Evolutionary conservation across 805 yeast genomes (phyloP).

Genomic region (Saturnispora zaruensis): DNA sequence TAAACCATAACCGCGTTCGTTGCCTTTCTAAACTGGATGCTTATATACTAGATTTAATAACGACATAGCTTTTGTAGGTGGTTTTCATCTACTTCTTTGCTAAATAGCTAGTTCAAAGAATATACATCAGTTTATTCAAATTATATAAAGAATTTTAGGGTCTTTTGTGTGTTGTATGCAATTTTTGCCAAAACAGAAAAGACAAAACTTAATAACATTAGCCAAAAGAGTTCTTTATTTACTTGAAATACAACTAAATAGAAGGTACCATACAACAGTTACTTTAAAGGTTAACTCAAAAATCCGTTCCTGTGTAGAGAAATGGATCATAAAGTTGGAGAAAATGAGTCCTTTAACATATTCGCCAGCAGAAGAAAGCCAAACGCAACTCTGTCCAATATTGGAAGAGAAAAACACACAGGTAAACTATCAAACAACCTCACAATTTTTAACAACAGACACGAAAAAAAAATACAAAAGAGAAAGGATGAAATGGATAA

Average conservation of each 20-base stretch:
- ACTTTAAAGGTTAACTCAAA: background rate
- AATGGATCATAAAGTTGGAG: constrained; percentile 1
- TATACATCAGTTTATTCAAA: background rate
- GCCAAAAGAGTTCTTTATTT: background rate
- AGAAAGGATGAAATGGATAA: background rate
- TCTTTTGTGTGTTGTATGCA: background rate
- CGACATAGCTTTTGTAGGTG: background rate
- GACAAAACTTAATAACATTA: background rate
- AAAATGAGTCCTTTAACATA: background rate
- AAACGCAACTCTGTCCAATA: background rate
- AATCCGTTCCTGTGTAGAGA: background rate
- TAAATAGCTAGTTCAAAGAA: background rate
- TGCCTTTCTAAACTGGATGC: background rate
- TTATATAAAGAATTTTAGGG: background rate
- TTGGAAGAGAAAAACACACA: background rate
- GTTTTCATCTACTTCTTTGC: background rate
- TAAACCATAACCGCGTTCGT: background rate
- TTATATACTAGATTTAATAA: background rate
- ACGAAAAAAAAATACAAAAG: background rate
- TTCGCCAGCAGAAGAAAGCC: background rate
- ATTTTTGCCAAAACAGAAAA: background rate
- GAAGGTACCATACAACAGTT: constrained; percentile 4
- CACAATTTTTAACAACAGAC: background rate
- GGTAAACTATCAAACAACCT: background rate
- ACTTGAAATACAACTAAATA: background rate